Percentiles rank a stretch among this genome's conserved stretches.
These are phyloP conservation scores for Umbelopsis vinacea DNA, from an alignment of 192 early-diverging fungal genomes.

Conservation along the genomic window DNA sequence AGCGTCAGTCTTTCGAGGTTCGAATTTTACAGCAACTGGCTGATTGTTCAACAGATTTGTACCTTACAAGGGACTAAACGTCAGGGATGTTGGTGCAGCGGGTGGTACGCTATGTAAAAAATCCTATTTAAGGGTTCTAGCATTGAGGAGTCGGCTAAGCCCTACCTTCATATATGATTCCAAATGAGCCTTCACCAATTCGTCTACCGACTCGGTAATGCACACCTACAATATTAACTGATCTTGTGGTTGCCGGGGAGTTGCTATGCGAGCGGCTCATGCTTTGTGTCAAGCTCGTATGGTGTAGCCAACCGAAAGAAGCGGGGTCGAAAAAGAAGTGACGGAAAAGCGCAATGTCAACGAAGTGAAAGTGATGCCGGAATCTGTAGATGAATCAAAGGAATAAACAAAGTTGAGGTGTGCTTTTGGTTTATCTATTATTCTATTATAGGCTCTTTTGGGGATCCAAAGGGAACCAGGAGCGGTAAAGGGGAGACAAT, in stretches of 20 bases:
- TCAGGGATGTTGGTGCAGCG: background rate
- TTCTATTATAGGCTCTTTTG: background rate
- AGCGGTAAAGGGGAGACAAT: background rate
- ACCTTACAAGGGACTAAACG: constrained; percentile 50
- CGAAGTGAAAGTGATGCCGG: background rate
- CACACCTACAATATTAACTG: constrained; percentile 86
- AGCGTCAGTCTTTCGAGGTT: constrained; percentile 95
- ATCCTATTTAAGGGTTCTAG: too few relatives aligned
- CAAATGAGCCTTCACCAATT: constrained; percentile 98
- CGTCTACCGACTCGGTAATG: constrained; percentile 95
- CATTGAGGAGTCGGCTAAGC: background rate
- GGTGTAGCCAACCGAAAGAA: background rate
- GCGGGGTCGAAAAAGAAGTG: background rate
- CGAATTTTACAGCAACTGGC: constrained; percentile 96
- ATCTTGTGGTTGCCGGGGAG: background rate
- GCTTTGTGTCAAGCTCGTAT: background rate
- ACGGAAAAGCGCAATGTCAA: background rate
- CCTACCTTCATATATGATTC: constrained; percentile 97
- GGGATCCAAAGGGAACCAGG: background rate
- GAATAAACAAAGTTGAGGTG: too few relatives aligned
- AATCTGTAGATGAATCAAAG: background rate
- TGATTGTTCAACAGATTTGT: constrained; percentile 88
- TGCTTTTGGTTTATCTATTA: background rate
- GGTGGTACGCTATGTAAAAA: too few relatives aligned
- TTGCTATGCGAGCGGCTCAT: constrained; percentile 12